Evolutionary conservation across 2,329 filamentous ascomycete genomes (phyloP).

Genomic region (Fusarium armeniacum): DNA sequence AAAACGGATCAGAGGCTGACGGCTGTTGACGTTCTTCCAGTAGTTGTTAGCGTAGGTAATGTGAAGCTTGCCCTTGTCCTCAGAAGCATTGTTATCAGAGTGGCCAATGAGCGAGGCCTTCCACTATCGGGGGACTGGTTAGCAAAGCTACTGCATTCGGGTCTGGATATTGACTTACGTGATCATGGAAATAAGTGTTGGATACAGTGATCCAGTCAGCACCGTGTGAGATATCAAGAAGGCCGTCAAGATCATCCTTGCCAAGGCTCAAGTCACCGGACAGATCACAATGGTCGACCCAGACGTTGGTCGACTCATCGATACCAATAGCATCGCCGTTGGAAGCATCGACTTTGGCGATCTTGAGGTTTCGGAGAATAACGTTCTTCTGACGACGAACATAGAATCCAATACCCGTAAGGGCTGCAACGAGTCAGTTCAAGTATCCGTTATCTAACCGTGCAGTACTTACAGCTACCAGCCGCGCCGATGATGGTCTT

Average conservation of each 20-base stretch:
- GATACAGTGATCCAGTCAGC: conserved; percentile 70
- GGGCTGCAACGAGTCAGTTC: conserved; percentile 43
- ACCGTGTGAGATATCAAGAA: conserved; percentile 74
- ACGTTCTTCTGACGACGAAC: conserved; percentile 69
- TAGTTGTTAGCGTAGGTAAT: conserved; percentile 77
- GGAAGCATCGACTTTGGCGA: conserved; percentile 66
- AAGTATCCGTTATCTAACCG: rapidly evolving
- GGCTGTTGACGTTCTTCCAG: conserved; percentile 74
- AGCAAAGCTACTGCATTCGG: background rate
- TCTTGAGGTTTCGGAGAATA: conserved; percentile 73
- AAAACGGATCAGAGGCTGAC: conserved; percentile 73
- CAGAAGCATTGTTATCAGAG: conserved; percentile 67
- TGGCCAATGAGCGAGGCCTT: conserved; percentile 73
- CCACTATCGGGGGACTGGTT: conserved; percentile 51
- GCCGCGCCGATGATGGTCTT: conserved; percentile 61
- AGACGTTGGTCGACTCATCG: conserved; percentile 69
- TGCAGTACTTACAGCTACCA: conserved; percentile 36
- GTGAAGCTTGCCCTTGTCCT: conserved; percentile 72
- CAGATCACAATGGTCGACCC: conserved; percentile 77
- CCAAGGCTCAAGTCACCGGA: conserved; percentile 70
- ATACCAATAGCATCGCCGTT: conserved; percentile 73
- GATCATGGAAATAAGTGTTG: conserved; percentile 52
- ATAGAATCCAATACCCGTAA: conserved; percentile 65
- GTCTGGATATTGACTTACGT: conserved; percentile 34
- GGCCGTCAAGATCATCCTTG: conserved; percentile 79